Conservation (phyloP, 768 basidiomycete genomes). For the Coprinopsis marcescibilis region DNA sequence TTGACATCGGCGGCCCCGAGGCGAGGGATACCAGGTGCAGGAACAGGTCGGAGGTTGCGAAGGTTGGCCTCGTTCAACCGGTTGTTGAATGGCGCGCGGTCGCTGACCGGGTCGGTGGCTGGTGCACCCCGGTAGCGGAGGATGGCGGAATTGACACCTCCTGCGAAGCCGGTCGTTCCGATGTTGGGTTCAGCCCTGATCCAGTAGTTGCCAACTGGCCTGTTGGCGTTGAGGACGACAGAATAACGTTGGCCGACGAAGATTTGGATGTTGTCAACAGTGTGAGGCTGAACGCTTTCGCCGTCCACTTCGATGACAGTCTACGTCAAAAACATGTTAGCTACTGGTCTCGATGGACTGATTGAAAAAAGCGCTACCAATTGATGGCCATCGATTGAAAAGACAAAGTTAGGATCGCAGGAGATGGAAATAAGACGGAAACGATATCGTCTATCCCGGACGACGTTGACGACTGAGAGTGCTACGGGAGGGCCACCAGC, state of each 20-base stretch:
- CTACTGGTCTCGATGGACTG: neutral
- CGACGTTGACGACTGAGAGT: conserved; percentile 35
- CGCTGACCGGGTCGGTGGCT: conserved; percentile 32
- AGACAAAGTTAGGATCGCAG: conserved; percentile 37
- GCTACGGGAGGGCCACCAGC: conserved; percentile 26
- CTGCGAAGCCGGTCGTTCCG: conserved; percentile 18
- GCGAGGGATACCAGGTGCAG: conserved; percentile 29
- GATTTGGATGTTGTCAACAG: conserved; percentile 34
- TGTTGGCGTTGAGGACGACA: conserved; percentile 33
- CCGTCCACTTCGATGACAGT: conserved; percentile 40
- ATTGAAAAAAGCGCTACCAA: conserved; percentile 12
- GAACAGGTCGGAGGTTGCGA: conserved; percentile 22
- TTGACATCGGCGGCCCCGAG: conserved; percentile 36
- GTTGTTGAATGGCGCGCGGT: conserved; percentile 17
- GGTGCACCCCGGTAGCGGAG: conserved; percentile 42
- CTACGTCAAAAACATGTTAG: conserved; percentile 24
- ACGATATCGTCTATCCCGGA: conserved; percentile 37
- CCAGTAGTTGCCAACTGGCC: conserved; percentile 38
- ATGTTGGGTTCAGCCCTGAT: conserved; percentile 30
- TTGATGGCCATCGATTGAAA: conserved; percentile 34
- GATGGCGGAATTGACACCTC: conserved; percentile 51
- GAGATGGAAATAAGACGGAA: conserved; percentile 44
- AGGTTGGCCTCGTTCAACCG: conserved; percentile 33
- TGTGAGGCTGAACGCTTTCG: conserved; percentile 27
- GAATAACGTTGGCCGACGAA: conserved; percentile 42